Conservation (phyloP, 345 rosid species). For the Geranium brycei region DNA sequence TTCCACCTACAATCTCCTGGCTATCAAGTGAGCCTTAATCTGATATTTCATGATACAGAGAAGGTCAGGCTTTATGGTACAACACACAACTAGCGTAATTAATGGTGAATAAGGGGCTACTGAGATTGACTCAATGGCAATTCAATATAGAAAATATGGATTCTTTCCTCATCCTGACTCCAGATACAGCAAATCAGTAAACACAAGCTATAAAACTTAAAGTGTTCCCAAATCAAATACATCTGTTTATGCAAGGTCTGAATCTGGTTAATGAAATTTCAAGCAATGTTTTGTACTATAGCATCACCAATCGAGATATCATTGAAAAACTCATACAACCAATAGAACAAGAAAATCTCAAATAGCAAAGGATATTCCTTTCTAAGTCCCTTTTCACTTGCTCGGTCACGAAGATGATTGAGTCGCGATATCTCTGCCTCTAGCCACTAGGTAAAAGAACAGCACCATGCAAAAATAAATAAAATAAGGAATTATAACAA, state of each 20-base stretch:
- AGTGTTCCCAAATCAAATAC: too few relatives aligned
- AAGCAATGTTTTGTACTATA: neutral
- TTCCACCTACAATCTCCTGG: neutral
- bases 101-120: neutral
- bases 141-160: neutral
- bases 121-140: neutral
- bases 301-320: neutral
- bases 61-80: neutral
- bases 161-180: neutral
- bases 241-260: neutral
- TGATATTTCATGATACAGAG: neutral
- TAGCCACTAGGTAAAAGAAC: conserved; percentile 36
- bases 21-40: neutral
- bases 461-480: conserved; percentile 1
- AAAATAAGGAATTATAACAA: neutral
- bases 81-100: neutral
- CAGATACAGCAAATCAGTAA: too few relatives aligned
- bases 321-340: neutral
- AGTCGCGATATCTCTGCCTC: conserved; percentile 55
- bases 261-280: neutral
- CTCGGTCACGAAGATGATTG: conserved; percentile 69
- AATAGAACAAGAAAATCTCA: conserved; percentile 8
- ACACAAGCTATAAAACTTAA: too few relatives aligned
- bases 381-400: conserved; percentile 62
- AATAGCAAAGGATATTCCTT: conserved; percentile 80